A percentile compares a stretch with the other conserved stretches of the same genome.
phyloP scores from a whole-genome alignment of 345 rosid genomes.

The Microcos paniculata region DNA sequence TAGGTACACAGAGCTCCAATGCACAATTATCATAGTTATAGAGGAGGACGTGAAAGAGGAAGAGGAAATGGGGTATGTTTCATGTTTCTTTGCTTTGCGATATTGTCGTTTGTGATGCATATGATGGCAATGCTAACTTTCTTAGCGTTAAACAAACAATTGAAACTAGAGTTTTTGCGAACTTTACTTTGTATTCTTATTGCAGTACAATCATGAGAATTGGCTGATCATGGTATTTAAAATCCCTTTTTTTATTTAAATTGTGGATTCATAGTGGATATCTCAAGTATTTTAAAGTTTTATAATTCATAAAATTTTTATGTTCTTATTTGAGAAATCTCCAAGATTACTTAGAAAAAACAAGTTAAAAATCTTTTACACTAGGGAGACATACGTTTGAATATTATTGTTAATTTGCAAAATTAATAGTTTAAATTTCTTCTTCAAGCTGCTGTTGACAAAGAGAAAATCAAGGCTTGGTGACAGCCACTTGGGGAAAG shows the following conservation, averaged over 20 bases:
- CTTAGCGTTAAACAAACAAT: background rate
- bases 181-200: background rate
- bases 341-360: background rate
- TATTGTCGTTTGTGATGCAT: background rate
- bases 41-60: constrained; percentile 33
- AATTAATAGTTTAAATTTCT: background rate
- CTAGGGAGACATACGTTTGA: background rate
- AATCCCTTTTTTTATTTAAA: background rate
- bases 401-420: background rate
- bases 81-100: constrained; percentile 12
- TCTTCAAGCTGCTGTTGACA: background rate
- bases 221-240: background rate
- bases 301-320: background rate
- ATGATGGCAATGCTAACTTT: background rate
- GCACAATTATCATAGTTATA: constrained; percentile 15
- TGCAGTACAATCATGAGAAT: background rate
- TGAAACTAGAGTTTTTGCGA: background rate
- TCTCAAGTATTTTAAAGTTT: background rate
- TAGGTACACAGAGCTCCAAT: constrained; percentile 23
- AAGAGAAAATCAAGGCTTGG: background rate
- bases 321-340: background rate
- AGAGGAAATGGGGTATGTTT: constrained; percentile 24
- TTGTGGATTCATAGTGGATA: background rate
- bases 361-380: background rate
- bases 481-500: background rate